Evolutionary conservation across 1,284 basidiomycete genomes (phyloP), one percentile per base, ranked within the genome.

Genomic region (Rhizoctonia solani): DNA sequence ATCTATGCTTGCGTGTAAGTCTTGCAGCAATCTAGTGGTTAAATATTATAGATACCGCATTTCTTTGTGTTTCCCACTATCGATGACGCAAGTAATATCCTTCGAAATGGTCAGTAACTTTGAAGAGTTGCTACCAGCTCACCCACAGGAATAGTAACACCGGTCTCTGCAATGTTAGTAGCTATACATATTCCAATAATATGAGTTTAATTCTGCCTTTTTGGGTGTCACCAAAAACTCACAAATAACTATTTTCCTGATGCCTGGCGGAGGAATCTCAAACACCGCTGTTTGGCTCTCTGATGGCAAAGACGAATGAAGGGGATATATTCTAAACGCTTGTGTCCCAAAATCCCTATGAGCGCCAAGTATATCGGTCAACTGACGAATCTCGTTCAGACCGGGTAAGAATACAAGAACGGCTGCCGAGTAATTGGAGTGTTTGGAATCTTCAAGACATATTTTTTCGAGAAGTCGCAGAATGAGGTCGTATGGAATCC

Each of bases 81-180:
- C 97, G 67, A 99, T 95, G 13, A 99, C 97, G 73, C 95, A 96
- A 1, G 96, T 98, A 68, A 98, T 93, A 74, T 99, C 97, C 3
- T 96, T 29, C 9, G 96, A 68, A 99, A 98, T 32, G 27, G 8
- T 47, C n/a, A 46, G 29, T n/a, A 5, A 6, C 63, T 66, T 19
- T 59, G 65, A 34, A 30, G 29, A 47, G 27, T 19, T 46, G 16
- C 5, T 5, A 32, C 9, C 19, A 19, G 6, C 11, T 2, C 4
- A 32, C 50, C 42, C 53, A 53, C 50, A 32, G 56, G 50, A 30
- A 63, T 63, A 0, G 96, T 99, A 69, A 99, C 92, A 76, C 96
- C 96, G 14, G 93, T 97, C 76, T 97, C 93, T 29, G 92, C 87
- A 72, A 92, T 89, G 73, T 90, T 92, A 4, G 87, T 90, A 4